Evolutionary conservation across 768 basidiomycete species (phyloP).

Genomic region (Paxillus involutus): DNA sequence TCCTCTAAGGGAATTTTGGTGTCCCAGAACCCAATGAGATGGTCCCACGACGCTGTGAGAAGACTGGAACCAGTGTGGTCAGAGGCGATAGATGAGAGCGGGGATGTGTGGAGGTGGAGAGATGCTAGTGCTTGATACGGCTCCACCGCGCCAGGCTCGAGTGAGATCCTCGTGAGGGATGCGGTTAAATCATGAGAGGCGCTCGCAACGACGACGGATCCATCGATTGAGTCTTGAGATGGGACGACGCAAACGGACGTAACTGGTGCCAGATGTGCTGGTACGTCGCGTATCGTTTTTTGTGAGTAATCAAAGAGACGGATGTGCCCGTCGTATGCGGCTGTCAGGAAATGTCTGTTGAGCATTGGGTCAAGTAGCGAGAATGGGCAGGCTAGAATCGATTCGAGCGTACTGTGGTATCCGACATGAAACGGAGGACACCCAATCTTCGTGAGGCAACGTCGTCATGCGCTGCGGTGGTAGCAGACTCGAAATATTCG

Average conservation of each 20-base stretch:
- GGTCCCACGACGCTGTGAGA: slow-evolving; percentile 87
- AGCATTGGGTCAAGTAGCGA: background rate
- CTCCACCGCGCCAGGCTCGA: slow-evolving; percentile 12
- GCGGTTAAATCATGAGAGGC: slow-evolving; percentile 82
- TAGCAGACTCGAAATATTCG: slow-evolving; percentile 86
- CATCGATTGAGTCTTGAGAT: slow-evolving; percentile 20
- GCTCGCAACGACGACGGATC: slow-evolving; percentile 52
- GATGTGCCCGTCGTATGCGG: slow-evolving; percentile 78
- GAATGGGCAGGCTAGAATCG: background rate
- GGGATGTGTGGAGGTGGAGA: slow-evolving; percentile 79
- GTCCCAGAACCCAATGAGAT: slow-evolving; percentile 81
- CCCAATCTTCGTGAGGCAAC: slow-evolving; percentile 92
- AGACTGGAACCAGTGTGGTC: slow-evolving; percentile 59
- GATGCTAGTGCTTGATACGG: slow-evolving; percentile 48
- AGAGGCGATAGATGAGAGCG: slow-evolving; percentile 70
- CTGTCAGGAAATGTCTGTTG: slow-evolving; percentile 66
- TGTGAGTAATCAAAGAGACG: slow-evolving; percentile 75
- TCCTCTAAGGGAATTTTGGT: slow-evolving; percentile 59
- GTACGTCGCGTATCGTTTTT: slow-evolving; percentile 47
- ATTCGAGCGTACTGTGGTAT: slow-evolving; percentile 26
- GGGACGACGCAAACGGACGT: slow-evolving; percentile 64
- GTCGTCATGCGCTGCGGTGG: slow-evolving; percentile 81
- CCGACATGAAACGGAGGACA: slow-evolving; percentile 73
- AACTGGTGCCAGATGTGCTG: slow-evolving; percentile 63
- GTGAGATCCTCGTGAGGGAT: slow-evolving; percentile 44